Base-by-base conservation (phyloP, 2,329 filamentous ascomycete genomes). In the Aspergillus pseudonomiae region DNA sequence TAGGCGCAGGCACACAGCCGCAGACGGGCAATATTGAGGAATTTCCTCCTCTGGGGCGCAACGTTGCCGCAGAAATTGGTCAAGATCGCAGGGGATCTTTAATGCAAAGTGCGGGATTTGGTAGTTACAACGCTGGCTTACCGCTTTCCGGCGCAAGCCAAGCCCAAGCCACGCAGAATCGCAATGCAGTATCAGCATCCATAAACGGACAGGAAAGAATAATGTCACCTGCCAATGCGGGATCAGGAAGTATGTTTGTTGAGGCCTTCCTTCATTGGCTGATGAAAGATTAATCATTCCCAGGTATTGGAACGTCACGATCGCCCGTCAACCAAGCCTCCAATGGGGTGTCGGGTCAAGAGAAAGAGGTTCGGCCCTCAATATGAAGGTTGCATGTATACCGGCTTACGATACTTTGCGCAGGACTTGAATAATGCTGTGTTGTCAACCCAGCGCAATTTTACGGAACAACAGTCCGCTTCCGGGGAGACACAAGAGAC, bases 1-100 rank as follows among this genome's bases (percentile, higher is more conserved):
- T 85, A 57, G 80, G 82, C 58, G 79, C 79, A 26, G 77, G 79
- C 46, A 77, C 75, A 45, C 85, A 86, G 65, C 83, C 84, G 48
- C 84, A 85, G 67, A 81, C 85, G 30, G 82, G 83, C 66, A 86
- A 83, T 68, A 85, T 86, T 55, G 85, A 88, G 19, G 86, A 88
- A 60, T 88, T 88, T 63, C 85, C 86, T 63, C 85, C 86, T n/a
- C 75, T 88, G 56, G 83, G 85, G 59, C 82, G 84, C 55, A 83
- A 83, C 60, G 75, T 78, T 24, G 79, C 81, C 54, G 79, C 79
- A 55, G 85, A 86, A n/a, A 75, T 83, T 61, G 80, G 78, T 26
- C 81, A 82, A 61, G 83, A 85, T 68, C 76, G 83, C 63, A 77
- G 82, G 69, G 80, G 78, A 34, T 82, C 82, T 30, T 70, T 85